These are phyloP conservation scores for Phytophthora aleatoria DNA, from an alignment of 352 stramenopile genomes.

Conservation along the genomic window DNA sequence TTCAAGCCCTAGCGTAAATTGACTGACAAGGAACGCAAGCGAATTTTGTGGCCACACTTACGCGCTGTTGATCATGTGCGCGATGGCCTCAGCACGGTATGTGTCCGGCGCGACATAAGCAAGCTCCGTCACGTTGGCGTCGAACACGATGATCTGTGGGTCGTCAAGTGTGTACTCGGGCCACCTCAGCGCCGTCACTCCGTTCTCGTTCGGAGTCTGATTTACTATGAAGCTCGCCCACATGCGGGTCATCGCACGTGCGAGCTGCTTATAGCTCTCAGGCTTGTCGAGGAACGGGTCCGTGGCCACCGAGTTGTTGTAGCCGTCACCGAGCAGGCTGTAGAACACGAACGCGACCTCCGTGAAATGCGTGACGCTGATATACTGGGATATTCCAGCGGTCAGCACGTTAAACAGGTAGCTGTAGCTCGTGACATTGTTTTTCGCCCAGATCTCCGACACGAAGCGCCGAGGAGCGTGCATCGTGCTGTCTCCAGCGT, in stretches of 20 bases:
- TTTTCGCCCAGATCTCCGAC: conserved; percentile 28
- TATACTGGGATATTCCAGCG: conserved; percentile 9
- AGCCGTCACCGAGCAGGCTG: conserved; percentile 29
- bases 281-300: conserved; percentile 34
- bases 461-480: conserved; percentile 26
- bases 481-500: conserved; percentile 23
- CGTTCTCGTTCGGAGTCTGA: conserved; percentile 21
- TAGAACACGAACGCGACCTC: conserved; percentile 40
- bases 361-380: conserved; percentile 30
- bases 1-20: background rate
- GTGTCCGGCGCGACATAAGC: conserved; percentile 25
- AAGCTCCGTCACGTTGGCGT: conserved; percentile 20
- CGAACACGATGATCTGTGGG: conserved; percentile 35
- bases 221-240: conserved; percentile 38
- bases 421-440: conserved; percentile 30
- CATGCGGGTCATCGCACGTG: conserved; percentile 32
- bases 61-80: conserved; percentile 6
- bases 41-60: background rate
- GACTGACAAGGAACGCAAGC: background rate
- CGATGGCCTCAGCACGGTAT: conserved; percentile 34
- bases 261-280: conserved; percentile 19
- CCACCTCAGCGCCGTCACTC: conserved; percentile 24
- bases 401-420: conserved; percentile 35
- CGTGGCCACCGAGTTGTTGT: conserved; percentile 24
- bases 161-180: conserved; percentile 25